Percentiles rank a stretch among this genome's conserved stretches.
Evolutionary conservation across 257 asterid genomes (phyloP).

Genomic region (Echium plantagineum): DNA sequence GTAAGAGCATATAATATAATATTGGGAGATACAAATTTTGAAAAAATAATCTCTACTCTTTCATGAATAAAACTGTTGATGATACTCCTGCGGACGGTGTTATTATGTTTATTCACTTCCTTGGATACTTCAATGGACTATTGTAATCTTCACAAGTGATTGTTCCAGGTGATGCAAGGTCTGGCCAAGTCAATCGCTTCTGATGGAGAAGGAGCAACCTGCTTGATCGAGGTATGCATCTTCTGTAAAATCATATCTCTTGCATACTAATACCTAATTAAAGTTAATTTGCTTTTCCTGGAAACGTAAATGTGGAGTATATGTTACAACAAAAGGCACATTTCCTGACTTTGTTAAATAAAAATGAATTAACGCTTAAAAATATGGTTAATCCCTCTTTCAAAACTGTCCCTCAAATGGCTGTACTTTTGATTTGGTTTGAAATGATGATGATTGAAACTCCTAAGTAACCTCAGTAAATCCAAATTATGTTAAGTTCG

Average conservation of each 20-base stretch:
- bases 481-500: no score
- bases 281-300: not conserved
- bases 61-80: no score
- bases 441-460: no score
- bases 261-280: not conserved
- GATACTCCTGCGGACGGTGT: not conserved
- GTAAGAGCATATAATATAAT: not conserved
- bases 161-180: slow-evolving; percentile 88
- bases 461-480: no score
- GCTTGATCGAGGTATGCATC: slow-evolving; percentile 83
- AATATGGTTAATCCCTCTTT: not conserved
- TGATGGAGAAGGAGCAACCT: slow-evolving; percentile 99
- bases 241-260: slow-evolving; percentile 1
- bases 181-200: slow-evolving; percentile 97
- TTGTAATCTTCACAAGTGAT: slow-evolving; percentile 5
- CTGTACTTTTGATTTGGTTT: not conserved
- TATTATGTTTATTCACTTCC: not conserved
- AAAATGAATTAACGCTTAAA: not conserved
- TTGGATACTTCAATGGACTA: slow-evolving; percentile 4
- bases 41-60: not conserved
- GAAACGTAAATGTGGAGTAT: not conserved
- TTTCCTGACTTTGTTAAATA: no score
- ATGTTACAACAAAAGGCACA: no score
- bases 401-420: no score
- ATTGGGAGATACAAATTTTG: no score